phyloP scores from a whole-genome alignment of 257 asterid genomes.

The Coffea canephora region DNA sequence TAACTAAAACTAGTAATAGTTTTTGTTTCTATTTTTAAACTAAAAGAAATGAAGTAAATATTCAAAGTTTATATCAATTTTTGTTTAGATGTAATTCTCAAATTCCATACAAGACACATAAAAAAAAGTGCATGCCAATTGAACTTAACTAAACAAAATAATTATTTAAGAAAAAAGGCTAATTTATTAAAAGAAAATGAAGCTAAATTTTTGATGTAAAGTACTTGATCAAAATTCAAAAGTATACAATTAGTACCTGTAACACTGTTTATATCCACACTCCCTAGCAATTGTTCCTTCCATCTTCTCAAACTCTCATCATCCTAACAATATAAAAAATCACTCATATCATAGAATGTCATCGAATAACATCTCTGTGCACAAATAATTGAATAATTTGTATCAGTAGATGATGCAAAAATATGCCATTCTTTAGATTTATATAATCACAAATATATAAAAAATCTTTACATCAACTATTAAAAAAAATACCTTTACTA shows the following conservation, averaged over 20 bases:
- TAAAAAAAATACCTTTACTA: background rate
- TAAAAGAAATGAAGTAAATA: too few species aligned
- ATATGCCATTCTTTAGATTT: background rate
- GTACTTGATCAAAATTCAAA: background rate
- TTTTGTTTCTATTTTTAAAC: too few species aligned
- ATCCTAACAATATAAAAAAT: conserved; percentile 33
- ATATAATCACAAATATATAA: background rate
- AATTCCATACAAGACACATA: too few species aligned
- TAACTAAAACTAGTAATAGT: too few species aligned
- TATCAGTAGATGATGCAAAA: too few species aligned
- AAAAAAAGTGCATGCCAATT: too few species aligned
- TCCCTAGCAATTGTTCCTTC: conserved; percentile 74
- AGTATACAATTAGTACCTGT: conserved; percentile 42
- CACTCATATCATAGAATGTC: background rate
- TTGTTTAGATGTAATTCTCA: too few species aligned
- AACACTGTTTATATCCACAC: conserved; percentile 49
- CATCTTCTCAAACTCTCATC: conserved; percentile 76
- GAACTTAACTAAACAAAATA: too few species aligned
- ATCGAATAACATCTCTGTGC: background rate
- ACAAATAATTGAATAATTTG: background rate
- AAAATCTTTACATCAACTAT: background rate
- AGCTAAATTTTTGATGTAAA: background rate
- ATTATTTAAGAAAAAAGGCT: too few species aligned
- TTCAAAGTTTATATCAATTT: too few species aligned
- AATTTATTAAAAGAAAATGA: too few species aligned